Conservation (phyloP, 2,329 filamentous ascomycete species). For the Botryosphaeria dothidea region DNA sequence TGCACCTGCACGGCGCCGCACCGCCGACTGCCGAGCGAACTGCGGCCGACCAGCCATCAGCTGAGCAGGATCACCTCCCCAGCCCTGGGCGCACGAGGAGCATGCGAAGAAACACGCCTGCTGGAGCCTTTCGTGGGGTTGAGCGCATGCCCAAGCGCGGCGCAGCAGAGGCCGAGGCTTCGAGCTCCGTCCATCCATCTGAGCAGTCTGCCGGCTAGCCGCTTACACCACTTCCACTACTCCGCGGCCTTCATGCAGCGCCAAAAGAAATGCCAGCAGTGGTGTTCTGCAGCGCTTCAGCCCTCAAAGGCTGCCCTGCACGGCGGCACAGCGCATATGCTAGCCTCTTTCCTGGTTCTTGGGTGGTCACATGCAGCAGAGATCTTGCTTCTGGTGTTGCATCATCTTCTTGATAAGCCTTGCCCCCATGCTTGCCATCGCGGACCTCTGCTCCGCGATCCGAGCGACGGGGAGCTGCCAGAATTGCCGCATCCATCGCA, state of each 20-base stretch:
- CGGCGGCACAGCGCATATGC: background rate
- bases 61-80: slow-evolving; percentile 12
- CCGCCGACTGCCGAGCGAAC: slow-evolving; percentile 2
- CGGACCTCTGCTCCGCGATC: background rate
- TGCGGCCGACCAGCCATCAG: background rate
- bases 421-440: background rate
- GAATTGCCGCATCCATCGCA: no score
- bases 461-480: background rate
- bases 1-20: background rate
- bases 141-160: slow-evolving; percentile 1
- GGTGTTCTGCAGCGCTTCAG: background rate
- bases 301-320: background rate
- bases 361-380: background rate
- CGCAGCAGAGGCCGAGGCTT: background rate
- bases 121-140: background rate
- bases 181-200: no score
- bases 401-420: background rate
- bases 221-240: background rate
- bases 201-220: no score
- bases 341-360: background rate
- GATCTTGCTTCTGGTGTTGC: background rate
- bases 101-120: background rate
- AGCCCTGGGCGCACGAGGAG: background rate
- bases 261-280: background rate
- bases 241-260: background rate